Conservation (phyloP, 345 rosid genomes). For the Sisymbrium irio region DNA sequence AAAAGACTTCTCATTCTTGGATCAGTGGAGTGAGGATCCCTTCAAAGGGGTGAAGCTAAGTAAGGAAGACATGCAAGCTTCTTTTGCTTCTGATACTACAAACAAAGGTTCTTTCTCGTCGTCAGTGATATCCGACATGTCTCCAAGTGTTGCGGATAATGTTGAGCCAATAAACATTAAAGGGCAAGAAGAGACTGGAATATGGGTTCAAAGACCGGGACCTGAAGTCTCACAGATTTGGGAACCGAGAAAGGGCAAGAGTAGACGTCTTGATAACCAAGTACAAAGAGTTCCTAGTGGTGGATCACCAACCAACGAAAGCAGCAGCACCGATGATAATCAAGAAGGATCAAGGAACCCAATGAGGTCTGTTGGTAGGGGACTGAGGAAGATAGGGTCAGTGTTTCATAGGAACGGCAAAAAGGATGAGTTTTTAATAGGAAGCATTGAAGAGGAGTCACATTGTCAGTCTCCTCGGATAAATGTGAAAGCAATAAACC, state of each 20-base stretch:
- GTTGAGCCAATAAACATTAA: conserved; percentile 69
- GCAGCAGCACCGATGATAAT: conserved; percentile 52
- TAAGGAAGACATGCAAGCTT: conserved; percentile 42
- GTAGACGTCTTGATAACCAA: conserved; percentile 47
- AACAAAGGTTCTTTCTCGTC: conserved; percentile 48
- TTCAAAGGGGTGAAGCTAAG: conserved; percentile 35
- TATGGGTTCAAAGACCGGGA: conserved; percentile 91
- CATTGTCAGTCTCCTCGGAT: conserved; percentile 48
- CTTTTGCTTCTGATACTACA: conserved; percentile 42
- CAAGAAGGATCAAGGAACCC: conserved; percentile 41
- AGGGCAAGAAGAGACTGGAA: conserved; percentile 64
- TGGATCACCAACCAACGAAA: conserved; percentile 42
- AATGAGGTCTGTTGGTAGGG: conserved; percentile 39
- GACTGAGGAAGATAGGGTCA: conserved; percentile 51
- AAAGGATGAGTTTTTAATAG: conserved; percentile 35
- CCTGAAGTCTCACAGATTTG: conserved; percentile 66
- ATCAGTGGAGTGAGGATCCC: conserved; percentile 40
- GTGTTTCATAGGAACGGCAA: conserved; percentile 49
- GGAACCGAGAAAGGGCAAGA: conserved; percentile 90
- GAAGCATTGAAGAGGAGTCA: conserved; percentile 43
- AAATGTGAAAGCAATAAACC: conserved; percentile 55
- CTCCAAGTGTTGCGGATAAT: conserved; percentile 49
- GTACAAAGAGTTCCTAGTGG: conserved; percentile 38
- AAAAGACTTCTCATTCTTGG: conserved; percentile 8
- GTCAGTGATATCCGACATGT: conserved; percentile 30